Evolutionary conservation across 257 asterid genomes (phyloP).

Genomic region (Plantago ovata): DNA sequence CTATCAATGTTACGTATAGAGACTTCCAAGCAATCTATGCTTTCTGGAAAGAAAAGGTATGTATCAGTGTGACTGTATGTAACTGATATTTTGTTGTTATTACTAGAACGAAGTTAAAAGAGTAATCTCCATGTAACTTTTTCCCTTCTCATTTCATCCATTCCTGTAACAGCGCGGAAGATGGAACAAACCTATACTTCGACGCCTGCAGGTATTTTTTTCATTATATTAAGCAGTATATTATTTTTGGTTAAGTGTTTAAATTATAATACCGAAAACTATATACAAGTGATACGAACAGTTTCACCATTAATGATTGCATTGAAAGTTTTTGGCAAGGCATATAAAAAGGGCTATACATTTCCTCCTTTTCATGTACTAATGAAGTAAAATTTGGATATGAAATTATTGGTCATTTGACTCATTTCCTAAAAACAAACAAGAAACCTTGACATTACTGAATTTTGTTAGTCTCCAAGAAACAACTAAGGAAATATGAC

Average conservation of each 20-base stretch:
- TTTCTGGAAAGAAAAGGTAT: constrained; percentile 95
- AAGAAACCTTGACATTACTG: no score
- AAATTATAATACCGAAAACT: neutral
- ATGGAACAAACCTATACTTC: constrained; percentile 91
- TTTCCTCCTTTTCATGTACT: no score
- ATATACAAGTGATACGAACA: neutral
- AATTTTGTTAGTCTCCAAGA: no score
- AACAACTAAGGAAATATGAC: no score
- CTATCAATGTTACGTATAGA: constrained; percentile 77
- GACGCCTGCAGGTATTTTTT: constrained; percentile 79
- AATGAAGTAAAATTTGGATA: no score
- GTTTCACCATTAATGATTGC: no score
- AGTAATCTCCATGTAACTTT: constrained; percentile 14
- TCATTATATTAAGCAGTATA: constrained; percentile 8
- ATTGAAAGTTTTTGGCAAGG: no score
- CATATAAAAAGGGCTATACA: no score
- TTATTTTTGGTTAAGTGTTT: no score
- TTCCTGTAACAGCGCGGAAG: constrained; percentile 66
- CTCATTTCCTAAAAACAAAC: no score
- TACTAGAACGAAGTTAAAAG: constrained; percentile 1
- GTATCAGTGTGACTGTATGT: constrained; percentile 13
- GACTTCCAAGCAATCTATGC: constrained; percentile 82
- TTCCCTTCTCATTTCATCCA: constrained; percentile 24
- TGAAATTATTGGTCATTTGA: no score
- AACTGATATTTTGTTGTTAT: constrained; percentile 16